phyloP scores from a whole-genome alignment of 2,329 filamentous ascomycete species.

The Claviceps purpurea region DNA sequence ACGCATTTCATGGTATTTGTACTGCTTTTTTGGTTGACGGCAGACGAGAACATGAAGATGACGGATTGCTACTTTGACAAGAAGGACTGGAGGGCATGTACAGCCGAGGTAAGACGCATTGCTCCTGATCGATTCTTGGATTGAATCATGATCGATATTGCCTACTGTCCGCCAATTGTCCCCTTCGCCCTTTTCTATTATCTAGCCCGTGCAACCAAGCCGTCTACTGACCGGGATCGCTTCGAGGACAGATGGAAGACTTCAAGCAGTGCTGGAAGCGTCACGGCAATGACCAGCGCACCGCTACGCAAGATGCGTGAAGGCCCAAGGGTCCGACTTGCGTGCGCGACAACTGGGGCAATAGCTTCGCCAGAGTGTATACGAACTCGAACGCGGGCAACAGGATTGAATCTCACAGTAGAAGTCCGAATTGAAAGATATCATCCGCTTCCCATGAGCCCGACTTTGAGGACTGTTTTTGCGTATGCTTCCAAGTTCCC shows the following conservation, averaged over 20 bases:
- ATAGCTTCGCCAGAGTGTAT: background rate
- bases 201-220: no score
- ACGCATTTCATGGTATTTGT: background rate
- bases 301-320: constrained; percentile 54
- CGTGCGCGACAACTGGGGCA: background rate
- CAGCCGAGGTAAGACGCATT: constrained; percentile 58
- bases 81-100: constrained; percentile 88
- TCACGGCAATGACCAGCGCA: constrained; percentile 76
- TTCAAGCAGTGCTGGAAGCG: constrained; percentile 88
- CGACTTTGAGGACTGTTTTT: no score
- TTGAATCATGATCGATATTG: background rate
- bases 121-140: background rate
- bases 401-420: no score
- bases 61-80: constrained; percentile 94
- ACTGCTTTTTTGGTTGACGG: background rate
- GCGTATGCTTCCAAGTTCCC: no score
- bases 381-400: no score
- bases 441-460: no score
- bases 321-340: background rate
- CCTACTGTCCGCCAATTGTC: background rate
- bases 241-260: constrained; percentile 66
- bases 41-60: constrained; percentile 80
- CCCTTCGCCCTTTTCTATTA: background rate
- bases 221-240: background rate
- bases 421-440: no score